Conservation (phyloP, 2,329 filamentous ascomycete species). For the Coniochaeta sp. region DNA sequence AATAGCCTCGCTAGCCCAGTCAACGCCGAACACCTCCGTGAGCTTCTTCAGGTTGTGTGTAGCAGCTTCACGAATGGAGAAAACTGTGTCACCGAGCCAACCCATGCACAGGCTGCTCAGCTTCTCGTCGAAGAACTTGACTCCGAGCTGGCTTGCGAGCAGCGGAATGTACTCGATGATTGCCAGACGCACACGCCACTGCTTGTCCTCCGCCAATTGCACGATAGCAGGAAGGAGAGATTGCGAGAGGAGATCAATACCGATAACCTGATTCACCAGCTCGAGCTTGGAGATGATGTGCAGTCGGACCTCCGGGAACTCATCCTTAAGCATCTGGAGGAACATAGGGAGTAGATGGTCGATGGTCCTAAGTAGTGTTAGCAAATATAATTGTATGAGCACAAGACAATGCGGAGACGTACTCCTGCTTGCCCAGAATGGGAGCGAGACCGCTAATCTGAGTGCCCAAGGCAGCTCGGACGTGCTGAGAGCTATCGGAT, state of each 20-base stretch:
- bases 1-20: constrained; percentile 95
- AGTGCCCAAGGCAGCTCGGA: constrained; percentile 87
- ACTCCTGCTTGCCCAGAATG: constrained; percentile 97
- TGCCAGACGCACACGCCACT: constrained; percentile 94
- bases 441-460: constrained; percentile 96
- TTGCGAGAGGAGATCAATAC: constrained; percentile 93
- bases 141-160: constrained; percentile 88
- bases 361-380: constrained; percentile 62
- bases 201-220: constrained; percentile 96
- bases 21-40: constrained; percentile 95
- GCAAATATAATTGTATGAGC: background rate
- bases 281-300: constrained; percentile 99
- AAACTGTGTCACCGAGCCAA: constrained; percentile 97
- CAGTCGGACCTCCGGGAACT: constrained; percentile 94
- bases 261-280: constrained; percentile 96
- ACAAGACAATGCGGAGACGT: constrained; percentile 24
- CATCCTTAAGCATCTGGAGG: constrained; percentile 98
- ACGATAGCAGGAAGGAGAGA: constrained; percentile 96
- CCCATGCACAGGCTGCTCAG: constrained; percentile 93
- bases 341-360: constrained; percentile 98
- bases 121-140: constrained; percentile 98
- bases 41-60: constrained; percentile 98
- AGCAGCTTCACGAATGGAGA: constrained; percentile 95
- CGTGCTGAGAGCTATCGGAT: constrained; percentile 92
- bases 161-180: constrained; percentile 99